Evolutionary conservation across 345 rosid species (phyloP), one percentile per base, ranked within the genome.

Genomic region (Noccaea bulbosa): DNA sequence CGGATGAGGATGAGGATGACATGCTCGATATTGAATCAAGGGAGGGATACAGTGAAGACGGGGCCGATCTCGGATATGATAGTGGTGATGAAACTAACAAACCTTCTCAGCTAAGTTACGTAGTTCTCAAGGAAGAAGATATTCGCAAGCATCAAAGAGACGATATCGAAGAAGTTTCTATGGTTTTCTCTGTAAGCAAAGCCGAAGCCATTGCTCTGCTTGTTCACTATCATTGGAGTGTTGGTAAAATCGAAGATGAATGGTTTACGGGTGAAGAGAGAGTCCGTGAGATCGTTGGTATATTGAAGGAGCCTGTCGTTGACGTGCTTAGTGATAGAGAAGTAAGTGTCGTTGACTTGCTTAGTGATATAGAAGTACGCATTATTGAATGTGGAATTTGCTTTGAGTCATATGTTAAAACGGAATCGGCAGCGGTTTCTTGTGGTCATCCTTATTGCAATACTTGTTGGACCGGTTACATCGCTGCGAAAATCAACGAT

Each of bases 371-470:
- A 74, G 85, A 85, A 75, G 88, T 86, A 49, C 46, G 7, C 5
- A 34, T 85, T 53, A 50, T 47, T 1, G 4, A 11, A 38, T 91
- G 98, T 76, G 97, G 89, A 16, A 86, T 89, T 30, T 94, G 99
- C 74, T 94, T 88, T 52, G 97, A 92, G 41, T 51, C 81, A 54
- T 71, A 78, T 62, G 51, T 59, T 27, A 14, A 0, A 5, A 81
- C 81, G 47, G 72, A 77, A 22, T 74, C 85, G 20, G 48, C 30
- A 55, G 76, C 88, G 50, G 86, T 86, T 68, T 87, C 86, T 77
- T 94, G 98, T 83, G 97, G 93, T 65, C 98, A 94, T 82, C 97
- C 91, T 64, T 94, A 83, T 77, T 94, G 99, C 78, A 33, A 34
- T 5, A 44, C 80, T 39, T 94, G 98, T 70, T 94, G 98, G 99